A percentile compares a stretch with the other conserved stretches of the same genome.
Evolutionary conservation across 164 flowering plant species (phyloP).

Genomic region (Nymphaea thermarum): DNA sequence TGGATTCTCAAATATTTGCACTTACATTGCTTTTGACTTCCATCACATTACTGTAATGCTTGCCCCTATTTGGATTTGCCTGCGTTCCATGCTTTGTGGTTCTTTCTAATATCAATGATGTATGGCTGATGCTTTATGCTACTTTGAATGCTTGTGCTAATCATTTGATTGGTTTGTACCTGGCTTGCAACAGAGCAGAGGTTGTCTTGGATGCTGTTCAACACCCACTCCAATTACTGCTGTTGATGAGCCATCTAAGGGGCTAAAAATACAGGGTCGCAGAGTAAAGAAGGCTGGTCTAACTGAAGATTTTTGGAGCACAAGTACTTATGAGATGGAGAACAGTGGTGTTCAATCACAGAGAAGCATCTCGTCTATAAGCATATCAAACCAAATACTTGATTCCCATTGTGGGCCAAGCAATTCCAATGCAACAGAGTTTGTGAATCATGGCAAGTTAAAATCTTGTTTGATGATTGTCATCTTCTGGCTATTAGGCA

Average conservation of each 20-base stretch:
- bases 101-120: too few relatives aligned
- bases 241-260: conserved; percentile 64
- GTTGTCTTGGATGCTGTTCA: conserved; percentile 75
- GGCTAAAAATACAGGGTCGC: conserved; percentile 51
- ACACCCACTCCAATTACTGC: conserved; percentile 44
- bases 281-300: conserved; percentile 37
- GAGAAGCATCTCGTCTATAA: conserved; percentile 59
- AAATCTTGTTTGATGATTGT: background rate
- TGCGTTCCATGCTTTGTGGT: too few relatives aligned
- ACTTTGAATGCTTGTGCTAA: conserved; percentile 5
- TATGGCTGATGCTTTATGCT: too few relatives aligned
- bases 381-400: conserved; percentile 36
- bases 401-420: conserved; percentile 23
- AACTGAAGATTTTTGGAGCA: conserved; percentile 84
- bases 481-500: background rate
- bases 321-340: conserved; percentile 71
- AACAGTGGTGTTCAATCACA: conserved; percentile 57
- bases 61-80: too few relatives aligned
- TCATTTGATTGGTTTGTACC: conserved; percentile 23
- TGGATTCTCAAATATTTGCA: too few relatives aligned
- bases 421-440: conserved; percentile 39
- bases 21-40: too few relatives aligned
- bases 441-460: conserved; percentile 61
- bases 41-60: too few relatives aligned
- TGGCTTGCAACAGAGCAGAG: conserved; percentile 67